These are phyloP conservation scores for Trichoderma sp. DNA, from an alignment of 2,329 filamentous ascomycete genomes.

Conservation along the genomic window DNA sequence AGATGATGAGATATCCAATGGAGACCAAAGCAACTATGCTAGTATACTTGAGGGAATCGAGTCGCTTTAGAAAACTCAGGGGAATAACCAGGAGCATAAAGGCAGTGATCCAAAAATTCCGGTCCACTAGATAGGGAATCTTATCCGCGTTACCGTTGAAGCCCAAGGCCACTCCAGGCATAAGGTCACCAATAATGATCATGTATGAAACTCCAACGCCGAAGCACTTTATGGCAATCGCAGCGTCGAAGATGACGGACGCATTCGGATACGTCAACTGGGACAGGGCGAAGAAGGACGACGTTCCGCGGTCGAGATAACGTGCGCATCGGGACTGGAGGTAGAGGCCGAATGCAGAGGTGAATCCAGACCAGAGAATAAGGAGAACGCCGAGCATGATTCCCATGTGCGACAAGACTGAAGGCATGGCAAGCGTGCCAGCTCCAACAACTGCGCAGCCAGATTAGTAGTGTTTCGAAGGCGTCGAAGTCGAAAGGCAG, in stretches of 20 bases:
- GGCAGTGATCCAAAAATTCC: conserved; percentile 95
- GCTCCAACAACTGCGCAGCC: conserved; percentile 75
- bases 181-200: conserved; percentile 97
- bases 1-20: conserved; percentile 87
- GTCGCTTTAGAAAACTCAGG: conserved; percentile 80
- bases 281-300: conserved; percentile 94
- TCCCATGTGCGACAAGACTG: conserved; percentile 92
- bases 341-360: conserved; percentile 89
- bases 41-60: conserved; percentile 97
- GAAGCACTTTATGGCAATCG: conserved; percentile 97
- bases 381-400: conserved; percentile 79
- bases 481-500: background rate
- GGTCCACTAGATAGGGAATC: conserved; percentile 74
- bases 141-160: conserved; percentile 63
- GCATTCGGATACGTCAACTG: conserved; percentile 97
- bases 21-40: conserved; percentile 87
- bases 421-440: conserved; percentile 92
- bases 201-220: conserved; percentile 96
- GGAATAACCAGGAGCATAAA: conserved; percentile 98
- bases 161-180: conserved; percentile 88
- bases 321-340: conserved; percentile 89
- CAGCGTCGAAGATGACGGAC: conserved; percentile 89
- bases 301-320: conserved; percentile 83
- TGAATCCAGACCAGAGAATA: conserved; percentile 87
- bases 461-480: conserved; percentile 18